Conservation (phyloP, 176 grass and related monocot genomes). For the Saccharum officinarum region DNA sequence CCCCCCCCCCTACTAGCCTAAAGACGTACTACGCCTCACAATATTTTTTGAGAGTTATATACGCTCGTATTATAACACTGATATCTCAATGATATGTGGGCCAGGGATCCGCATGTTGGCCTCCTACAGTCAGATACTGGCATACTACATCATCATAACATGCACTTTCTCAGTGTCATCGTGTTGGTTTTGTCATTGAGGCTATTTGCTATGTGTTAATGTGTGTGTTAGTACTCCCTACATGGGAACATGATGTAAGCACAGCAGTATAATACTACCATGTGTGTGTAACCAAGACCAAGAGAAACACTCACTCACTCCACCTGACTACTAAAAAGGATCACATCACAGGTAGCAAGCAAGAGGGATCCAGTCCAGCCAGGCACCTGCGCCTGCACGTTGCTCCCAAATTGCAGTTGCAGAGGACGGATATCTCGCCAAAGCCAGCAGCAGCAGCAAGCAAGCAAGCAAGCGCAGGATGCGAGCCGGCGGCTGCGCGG, state of each 20-base stretch:
- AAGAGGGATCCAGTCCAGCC: neutral
- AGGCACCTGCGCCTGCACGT: neutral
- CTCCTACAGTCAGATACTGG: neutral
- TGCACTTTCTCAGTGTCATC: neutral
- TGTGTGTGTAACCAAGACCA: conserved; percentile 3
- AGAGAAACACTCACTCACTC: neutral
- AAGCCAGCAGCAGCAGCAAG: neutral
- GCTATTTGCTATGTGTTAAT: neutral
- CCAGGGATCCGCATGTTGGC: neutral
- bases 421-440: neutral
- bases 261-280: neutral
- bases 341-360: neutral
- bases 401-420: neutral
- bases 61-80: neutral
- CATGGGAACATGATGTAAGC: too few species aligned
- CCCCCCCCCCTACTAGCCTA: neutral
- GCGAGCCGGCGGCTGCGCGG: conserved; percentile 74
- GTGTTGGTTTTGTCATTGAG: neutral
- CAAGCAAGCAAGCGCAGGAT: conserved; percentile 33
- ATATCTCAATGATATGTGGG: neutral
- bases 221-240: neutral
- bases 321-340: neutral
- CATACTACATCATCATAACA: neutral
- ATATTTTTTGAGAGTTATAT: neutral
- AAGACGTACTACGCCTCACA: neutral